Conservation (phyloP, 129 eudicot species). For the Flaveria bidentis region DNA sequence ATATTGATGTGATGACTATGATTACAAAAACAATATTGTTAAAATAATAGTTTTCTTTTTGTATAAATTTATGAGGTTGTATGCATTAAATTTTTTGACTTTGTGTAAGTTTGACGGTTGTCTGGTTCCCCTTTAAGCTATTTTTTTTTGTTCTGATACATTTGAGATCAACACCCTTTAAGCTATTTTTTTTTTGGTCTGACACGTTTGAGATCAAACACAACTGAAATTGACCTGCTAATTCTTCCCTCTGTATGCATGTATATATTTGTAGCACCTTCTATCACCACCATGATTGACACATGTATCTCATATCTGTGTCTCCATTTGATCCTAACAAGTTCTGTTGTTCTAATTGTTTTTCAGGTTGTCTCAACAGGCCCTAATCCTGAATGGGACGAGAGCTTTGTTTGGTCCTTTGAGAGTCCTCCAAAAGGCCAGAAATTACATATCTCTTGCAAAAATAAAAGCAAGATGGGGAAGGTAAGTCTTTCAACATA, state of each 20-base stretch:
- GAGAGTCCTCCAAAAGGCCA: constrained; percentile 99
- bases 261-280: too few relatives aligned
- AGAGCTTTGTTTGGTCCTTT: constrained; percentile 92
- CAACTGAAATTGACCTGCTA: too few relatives aligned
- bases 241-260: too few relatives aligned
- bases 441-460: constrained; percentile 96
- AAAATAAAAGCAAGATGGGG: constrained; percentile 99
- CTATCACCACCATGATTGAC: too few relatives aligned
- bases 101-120: not conserved
- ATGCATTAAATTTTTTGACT: not conserved
- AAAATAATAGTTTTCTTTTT: not conserved
- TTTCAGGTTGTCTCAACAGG: constrained; percentile 93
- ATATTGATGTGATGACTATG: not conserved
- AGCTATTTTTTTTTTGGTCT: too few relatives aligned
- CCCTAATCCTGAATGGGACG: constrained; percentile 97
- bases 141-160: too few relatives aligned
- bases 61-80: not conserved
- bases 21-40: not conserved
- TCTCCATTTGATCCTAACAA: constrained; percentile 7
- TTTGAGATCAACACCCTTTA: too few relatives aligned
- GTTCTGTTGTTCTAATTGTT: constrained; percentile 20
- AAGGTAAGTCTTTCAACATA: constrained; percentile 55
- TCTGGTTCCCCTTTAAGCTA: too few relatives aligned
- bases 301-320: too few relatives aligned
- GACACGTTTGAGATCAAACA: too few relatives aligned